Conservation (phyloP, 2,329 filamentous ascomycete genomes). For the Venturia oleaginea region DNA sequence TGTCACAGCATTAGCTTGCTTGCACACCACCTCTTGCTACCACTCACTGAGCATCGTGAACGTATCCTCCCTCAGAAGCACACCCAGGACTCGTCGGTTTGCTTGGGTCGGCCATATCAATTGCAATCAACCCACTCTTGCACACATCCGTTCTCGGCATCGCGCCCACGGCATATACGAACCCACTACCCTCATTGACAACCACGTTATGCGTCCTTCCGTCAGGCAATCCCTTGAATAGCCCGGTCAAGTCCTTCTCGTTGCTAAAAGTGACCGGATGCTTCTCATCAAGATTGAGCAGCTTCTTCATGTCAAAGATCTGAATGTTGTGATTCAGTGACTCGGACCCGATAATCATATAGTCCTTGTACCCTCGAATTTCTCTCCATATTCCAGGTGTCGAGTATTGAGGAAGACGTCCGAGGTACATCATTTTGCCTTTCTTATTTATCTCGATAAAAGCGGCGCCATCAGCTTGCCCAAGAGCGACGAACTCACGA, state of each 20-base stretch:
- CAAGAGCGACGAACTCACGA: slow-evolving; percentile 46
- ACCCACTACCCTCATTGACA: slow-evolving; percentile 37
- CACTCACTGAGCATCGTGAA: slow-evolving; percentile 53
- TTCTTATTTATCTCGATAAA: slow-evolving; percentile 44
- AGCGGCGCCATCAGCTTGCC: slow-evolving; percentile 45
- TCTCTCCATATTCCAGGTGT: slow-evolving; percentile 44
- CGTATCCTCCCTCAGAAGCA: slow-evolving; percentile 48
- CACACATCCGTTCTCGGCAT: slow-evolving; percentile 37
- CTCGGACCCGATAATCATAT: slow-evolving; percentile 36
- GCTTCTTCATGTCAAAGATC: slow-evolving; percentile 53
- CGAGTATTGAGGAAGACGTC: slow-evolving; percentile 41
- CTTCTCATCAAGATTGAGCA: slow-evolving; percentile 26
- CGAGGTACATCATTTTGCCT: slow-evolving; percentile 45
- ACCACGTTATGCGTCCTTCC: slow-evolving; percentile 45
- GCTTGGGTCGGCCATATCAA: slow-evolving; percentile 45
- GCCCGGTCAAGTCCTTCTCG: slow-evolving; percentile 32
- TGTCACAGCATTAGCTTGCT: not conserved
- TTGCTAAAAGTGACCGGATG: slow-evolving; percentile 35
- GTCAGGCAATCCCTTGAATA: slow-evolving; percentile 31
- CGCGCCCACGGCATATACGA: slow-evolving; percentile 36
- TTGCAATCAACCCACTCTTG: slow-evolving; percentile 48
- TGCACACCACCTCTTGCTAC: slow-evolving; percentile 13
- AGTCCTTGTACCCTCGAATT: slow-evolving; percentile 37
- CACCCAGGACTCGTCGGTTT: slow-evolving; percentile 48
- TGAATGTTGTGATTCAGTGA: slow-evolving; percentile 48